These are phyloP conservation scores for Saccharomyces jurei DNA, from an alignment of 805 yeast species.

Conservation along the genomic window DNA sequence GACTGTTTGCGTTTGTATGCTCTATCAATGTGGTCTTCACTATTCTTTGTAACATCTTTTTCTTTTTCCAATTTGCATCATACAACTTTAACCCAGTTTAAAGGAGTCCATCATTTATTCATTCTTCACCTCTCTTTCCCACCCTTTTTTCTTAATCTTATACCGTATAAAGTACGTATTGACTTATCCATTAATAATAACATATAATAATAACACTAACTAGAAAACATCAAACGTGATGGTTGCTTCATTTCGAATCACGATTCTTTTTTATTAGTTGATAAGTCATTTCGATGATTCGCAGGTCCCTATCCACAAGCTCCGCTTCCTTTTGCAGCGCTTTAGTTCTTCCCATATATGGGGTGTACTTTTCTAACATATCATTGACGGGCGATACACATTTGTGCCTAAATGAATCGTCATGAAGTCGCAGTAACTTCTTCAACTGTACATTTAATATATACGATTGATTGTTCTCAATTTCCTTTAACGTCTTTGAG, in stretches of 20 bases:
- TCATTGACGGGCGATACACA: constrained; percentile 18
- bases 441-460: constrained; percentile 22
- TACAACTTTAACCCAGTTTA: not conserved
- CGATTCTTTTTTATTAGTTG: constrained; percentile 29
- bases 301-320: constrained; percentile 56
- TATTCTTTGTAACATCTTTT: not conserved
- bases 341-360: constrained; percentile 19
- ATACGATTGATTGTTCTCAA: constrained; percentile 22
- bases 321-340: constrained; percentile 56
- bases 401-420: constrained; percentile 18
- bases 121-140: not conserved
- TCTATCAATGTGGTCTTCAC: not conserved
- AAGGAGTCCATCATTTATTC: not conserved
- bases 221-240: not conserved
- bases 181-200: constrained; percentile 1
- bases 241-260: not conserved
- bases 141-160: not conserved
- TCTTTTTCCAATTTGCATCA: not conserved
- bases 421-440: constrained; percentile 23
- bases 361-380: constrained; percentile 16
- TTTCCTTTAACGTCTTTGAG: constrained; percentile 15
- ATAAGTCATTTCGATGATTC: constrained; percentile 58
- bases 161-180: not conserved
- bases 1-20: not conserved
- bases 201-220: constrained; percentile 1